Evolutionary conservation across 2,329 filamentous ascomycete genomes (phyloP).

Genomic region (Purpureocillium takamizusanense): DNA sequence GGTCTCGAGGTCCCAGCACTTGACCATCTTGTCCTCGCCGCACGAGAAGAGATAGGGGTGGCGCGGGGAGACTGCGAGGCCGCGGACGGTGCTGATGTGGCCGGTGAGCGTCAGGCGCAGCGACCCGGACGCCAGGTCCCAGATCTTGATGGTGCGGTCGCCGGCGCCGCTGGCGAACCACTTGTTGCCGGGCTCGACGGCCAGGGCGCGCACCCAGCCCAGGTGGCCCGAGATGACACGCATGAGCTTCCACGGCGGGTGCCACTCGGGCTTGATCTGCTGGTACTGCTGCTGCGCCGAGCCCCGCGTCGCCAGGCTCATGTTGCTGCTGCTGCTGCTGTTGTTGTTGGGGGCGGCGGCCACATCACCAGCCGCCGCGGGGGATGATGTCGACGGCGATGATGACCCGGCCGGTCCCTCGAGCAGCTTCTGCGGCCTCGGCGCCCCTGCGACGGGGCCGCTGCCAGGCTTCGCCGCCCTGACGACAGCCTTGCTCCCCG

Average conservation of each 20-base stretch:
- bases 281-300: constrained; percentile 14
- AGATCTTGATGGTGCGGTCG: constrained; percentile 96
- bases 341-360: too few species aligned
- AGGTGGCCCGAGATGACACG: constrained; percentile 93
- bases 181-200: constrained; percentile 91
- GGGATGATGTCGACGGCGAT: constrained; percentile 23
- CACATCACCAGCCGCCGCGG: constrained; percentile 8
- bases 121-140: constrained; percentile 86
- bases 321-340: constrained; percentile 20
- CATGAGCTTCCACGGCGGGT: constrained; percentile 97
- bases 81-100: constrained; percentile 88
- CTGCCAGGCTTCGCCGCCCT: constrained; percentile 12
- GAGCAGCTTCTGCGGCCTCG: constrained; percentile 27
- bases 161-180: constrained; percentile 97
- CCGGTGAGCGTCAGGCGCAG: constrained; percentile 81
- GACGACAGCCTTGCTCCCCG: constrained; percentile 14
- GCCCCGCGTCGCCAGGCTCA: constrained; percentile 22
- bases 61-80: constrained; percentile 81
- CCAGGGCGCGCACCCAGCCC: constrained; percentile 84
- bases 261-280: constrained; percentile 78
- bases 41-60: constrained; percentile 98
- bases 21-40: constrained; percentile 99
- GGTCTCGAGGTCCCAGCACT: constrained; percentile 99
- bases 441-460: constrained; percentile 40
- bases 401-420: constrained; percentile 28